Base-by-base conservation (phyloP, 2,329 filamentous ascomycete genomes). In the Drechslera avenae region DNA sequence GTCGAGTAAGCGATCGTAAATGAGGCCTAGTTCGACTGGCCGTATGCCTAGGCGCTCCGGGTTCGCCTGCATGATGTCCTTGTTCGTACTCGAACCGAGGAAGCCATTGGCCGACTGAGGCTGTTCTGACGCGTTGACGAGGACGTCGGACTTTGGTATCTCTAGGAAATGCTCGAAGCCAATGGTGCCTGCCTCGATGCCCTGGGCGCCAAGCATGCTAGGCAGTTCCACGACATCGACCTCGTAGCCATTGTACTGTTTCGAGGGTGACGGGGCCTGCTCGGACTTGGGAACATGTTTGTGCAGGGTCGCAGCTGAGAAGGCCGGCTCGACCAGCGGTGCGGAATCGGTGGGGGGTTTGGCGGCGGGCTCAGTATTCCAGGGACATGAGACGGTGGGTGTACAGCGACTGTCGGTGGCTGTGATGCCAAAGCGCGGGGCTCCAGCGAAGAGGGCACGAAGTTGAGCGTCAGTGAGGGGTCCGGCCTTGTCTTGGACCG, bases 381-480 rank as follows among this genome's bases (percentile, higher is more conserved):
- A 89, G 1, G 86, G 86, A 66, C 86, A 89, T 31, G 84, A 83
- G 21, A 86, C 84, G 40, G 79, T 83, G 17, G 86, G 86, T 60
- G 84, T 81, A 17, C 83, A 82, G 80, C 83, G 51, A 79, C 81
- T 67, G 79, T 82, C 81, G 60, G 84, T 81, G 50, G 79, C 81
- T 44, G 83, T 80, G 59, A 83, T 81, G 69, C 85, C 86, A 75
- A 87, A 90, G 68, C 89, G 86, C 56, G 87, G 87, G 35, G 87
- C 87, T n/a, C 87, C 87, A 19, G 86, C 88, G 76, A 90, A 90
- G 63, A 90, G 80, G 71, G 85, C 84, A 73, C 86, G 84, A 43
- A 90, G 75, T 59, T 88, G 84, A 33, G 78, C 75, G 37, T 83
- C 79, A 61, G 52, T 63, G 18, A 73, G 50, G 0, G 50, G 19